Conservation (phyloP, 768 basidiomycete species). For the Favolaschia claudopus region DNA sequence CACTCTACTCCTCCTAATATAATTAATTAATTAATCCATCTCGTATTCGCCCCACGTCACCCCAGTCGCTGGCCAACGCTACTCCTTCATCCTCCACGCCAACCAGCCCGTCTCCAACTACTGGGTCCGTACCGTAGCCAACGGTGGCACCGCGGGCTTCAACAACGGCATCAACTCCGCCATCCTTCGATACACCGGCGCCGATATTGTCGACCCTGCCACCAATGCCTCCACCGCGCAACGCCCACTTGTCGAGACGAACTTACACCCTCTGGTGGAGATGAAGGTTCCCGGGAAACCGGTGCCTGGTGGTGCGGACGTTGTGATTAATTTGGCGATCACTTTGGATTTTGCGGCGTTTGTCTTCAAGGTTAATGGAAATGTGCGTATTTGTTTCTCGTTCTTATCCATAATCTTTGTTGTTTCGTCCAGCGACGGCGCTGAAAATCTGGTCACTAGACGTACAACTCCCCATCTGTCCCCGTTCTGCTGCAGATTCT, state of each 20-base stretch:
- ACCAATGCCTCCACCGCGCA: slow-evolving; percentile 31
- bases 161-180: slow-evolving; percentile 53
- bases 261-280: slow-evolving; percentile 41
- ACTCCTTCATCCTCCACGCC: slow-evolving; percentile 53
- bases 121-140: slow-evolving; percentile 50
- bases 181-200: slow-evolving; percentile 60
- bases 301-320: slow-evolving; percentile 21
- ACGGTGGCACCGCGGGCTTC: slow-evolving; percentile 38
- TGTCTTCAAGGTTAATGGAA: slow-evolving; percentile 12
- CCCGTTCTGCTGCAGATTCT: slow-evolving; percentile 60
- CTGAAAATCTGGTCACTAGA: neutral
- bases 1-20: neutral
- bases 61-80: slow-evolving; percentile 42
- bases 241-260: slow-evolving; percentile 45
- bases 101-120: slow-evolving; percentile 59
- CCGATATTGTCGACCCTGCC: slow-evolving; percentile 28
- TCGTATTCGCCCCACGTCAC: neutral
- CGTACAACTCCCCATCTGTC: slow-evolving; percentile 44
- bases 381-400: neutral
- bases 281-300: slow-evolving; percentile 41
- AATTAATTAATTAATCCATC: neutral
- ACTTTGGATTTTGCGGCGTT: slow-evolving; percentile 7
- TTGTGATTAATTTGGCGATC: slow-evolving; percentile 14
- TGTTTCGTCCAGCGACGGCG: no score
- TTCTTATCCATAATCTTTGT: neutral